Evolutionary conservation across 2,329 filamentous ascomycete genomes (phyloP), one percentile per base, ranked within the genome.

Genomic region (Nigrospora sphaerica): DNA sequence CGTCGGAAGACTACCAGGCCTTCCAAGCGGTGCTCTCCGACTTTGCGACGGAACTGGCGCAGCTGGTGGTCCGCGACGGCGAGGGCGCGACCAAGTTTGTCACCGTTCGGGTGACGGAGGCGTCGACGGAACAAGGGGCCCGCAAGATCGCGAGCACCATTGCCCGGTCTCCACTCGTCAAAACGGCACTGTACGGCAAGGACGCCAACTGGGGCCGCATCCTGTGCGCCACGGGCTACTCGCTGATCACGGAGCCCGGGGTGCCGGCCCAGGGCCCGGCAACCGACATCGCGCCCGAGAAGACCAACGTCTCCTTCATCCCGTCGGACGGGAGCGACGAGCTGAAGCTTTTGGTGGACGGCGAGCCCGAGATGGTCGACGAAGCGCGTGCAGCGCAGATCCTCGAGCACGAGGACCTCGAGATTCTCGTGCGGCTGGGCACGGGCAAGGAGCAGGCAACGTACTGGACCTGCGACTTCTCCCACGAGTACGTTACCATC

Each of bases 141-240:
- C 82, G 87, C 46, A 79, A 83, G 60, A 84, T 96, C 50, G 93
- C 91, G 12, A 86, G 85, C 51, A 85, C 88, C 40, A 96, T 98
- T 62, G 91, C 93, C 14, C 82, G 85, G 43, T 95, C 90, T 1
- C 89, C 93, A 10, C 80, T 98, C 12, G 93, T 98, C 57, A 98
- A 98, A 75, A 98, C 93, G 0, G 93, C 93, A 0, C 75, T 98
- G 36, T 98, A 98, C 67, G 93, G 93, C 54, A 89, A 90, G 64
- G 93, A 98, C 63, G 93, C 93, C 16, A 98, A 98, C 73, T 98
- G 93, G 93, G 93, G 93, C 32, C 89, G 93, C 46, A 95, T 98
- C 52, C 77, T 97, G 28, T 97, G 93, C 65, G 92, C 93, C 1
- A 90, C 91, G 5, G 93, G 93, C 3, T 97, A 97, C 63, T 74